Evolutionary conservation across 2,329 filamentous ascomycete species (phyloP), one percentile per base, ranked within the genome.

Genomic region (Onygenales sp.): DNA sequence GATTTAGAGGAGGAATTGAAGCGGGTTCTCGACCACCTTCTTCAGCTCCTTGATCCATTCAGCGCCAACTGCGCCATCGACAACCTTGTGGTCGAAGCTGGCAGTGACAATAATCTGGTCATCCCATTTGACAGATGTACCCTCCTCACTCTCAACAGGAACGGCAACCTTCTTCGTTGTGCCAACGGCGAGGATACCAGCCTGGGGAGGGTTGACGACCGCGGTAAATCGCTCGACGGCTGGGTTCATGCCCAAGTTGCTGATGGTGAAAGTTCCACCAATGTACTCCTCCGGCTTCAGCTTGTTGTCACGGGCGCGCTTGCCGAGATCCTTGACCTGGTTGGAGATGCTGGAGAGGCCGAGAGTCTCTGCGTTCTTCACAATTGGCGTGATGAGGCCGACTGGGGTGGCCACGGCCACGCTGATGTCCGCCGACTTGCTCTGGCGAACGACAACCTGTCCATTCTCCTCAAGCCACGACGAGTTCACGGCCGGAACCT

Each of bases 241-340:
- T 47, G 85, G 69, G 82, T 98, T 98, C 93, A 98, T 98, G 74
- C 93, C 93, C 93, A 98, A 95, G 84, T 98, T 98, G 77, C 89
- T 95, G 76, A 98, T 97, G 73, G 92, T 96, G 77, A 98, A 95
- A 71, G 89, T 95, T 71, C 93, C 93, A 54, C 93, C 93, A 80
- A 96, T 92, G 84, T 95, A 98, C 77, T 98, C 91, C 74, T 98
- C 92, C 47, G 93, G 93, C 86, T 97, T 97, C 65, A 98, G 87
- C 84, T 97, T 98, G 76, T 89, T 88, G 64, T 97, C 93, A 58
- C 90, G 84, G 58, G 93, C 93, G 71, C 89, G 89, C 84, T 95
- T 95, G 69, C 91, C 91, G 53, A 98, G 87, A 68, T 95, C 90
- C 81, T 97, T 97, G 77, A 98, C 86, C 71, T 88, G 81, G 66